Evolutionary conservation across 257 asterid species (phyloP).

Genomic region (Gardenia jasminoides): DNA sequence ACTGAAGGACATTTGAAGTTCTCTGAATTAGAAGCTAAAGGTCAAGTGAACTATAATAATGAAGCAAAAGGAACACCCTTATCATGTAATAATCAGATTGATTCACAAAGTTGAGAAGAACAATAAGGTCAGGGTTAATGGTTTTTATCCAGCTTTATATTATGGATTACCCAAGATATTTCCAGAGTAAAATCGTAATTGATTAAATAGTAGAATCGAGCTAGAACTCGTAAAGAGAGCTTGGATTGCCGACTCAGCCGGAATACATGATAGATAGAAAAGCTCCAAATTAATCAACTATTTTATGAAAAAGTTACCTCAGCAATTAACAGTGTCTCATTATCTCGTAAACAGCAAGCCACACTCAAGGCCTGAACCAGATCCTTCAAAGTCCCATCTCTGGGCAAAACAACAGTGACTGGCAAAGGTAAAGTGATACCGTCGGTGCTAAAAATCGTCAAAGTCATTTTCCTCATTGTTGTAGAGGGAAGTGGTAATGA

Average conservation of each 20-base stretch:
- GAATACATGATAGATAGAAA: slow-evolving; percentile 10
- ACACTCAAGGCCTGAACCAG: slow-evolving; percentile 45
- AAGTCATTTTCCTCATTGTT: slow-evolving; percentile 46
- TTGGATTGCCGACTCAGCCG: neutral
- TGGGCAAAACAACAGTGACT: slow-evolving; percentile 53
- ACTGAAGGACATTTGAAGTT: neutral
- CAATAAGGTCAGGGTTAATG: neutral
- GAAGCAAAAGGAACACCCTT: neutral
- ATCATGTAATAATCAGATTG: neutral
- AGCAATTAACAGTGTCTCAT: slow-evolving; percentile 53
- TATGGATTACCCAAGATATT: neutral
- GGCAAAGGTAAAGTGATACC: slow-evolving; percentile 46
- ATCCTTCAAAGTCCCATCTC: slow-evolving; percentile 50
- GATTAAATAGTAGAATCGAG: neutral
- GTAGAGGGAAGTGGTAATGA: slow-evolving; percentile 68
- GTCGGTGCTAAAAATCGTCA: slow-evolving; percentile 51
- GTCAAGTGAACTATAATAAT: neutral
- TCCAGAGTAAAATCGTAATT: neutral
- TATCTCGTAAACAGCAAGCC: slow-evolving; percentile 53
- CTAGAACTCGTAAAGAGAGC: neutral
- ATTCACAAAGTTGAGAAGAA: neutral
- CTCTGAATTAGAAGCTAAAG: neutral
- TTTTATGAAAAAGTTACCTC: slow-evolving; percentile 44
- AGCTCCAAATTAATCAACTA: neutral
- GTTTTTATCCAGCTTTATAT: slow-evolving; percentile 2